Conservation (phyloP, 495 filamentous ascomycete genomes). For the Hypoxylon crocopeplum region DNA sequence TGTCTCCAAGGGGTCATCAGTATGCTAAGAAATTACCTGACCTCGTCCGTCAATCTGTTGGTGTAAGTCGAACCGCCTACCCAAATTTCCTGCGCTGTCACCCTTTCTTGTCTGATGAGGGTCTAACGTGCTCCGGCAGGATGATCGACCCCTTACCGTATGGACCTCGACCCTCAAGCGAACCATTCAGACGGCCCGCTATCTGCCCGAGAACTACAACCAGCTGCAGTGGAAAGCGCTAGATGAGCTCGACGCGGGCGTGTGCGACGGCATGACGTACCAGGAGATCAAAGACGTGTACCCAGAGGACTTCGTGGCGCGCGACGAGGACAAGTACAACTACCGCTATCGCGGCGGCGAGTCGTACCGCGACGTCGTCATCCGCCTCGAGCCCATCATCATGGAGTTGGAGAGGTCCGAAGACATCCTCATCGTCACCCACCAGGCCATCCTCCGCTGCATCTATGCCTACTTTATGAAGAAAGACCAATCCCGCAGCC, state of each 20-base stretch:
- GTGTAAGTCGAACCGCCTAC: slow-evolving; percentile 51
- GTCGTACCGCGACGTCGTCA: slow-evolving; percentile 96
- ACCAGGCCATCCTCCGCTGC: slow-evolving; percentile 94
- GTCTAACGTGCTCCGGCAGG: slow-evolving; percentile 35
- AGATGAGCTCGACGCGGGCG: slow-evolving; percentile 94
- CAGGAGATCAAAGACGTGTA: slow-evolving; percentile 88
- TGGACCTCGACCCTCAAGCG: slow-evolving; percentile 96
- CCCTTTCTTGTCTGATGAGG: background rate
- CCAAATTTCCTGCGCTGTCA: background rate
- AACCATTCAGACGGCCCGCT: slow-evolving; percentile 88
- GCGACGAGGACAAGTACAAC: slow-evolving; percentile 98
- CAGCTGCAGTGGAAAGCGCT: slow-evolving; percentile 98
- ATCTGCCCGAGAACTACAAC: slow-evolving; percentile 76
- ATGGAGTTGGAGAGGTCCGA: slow-evolving; percentile 97
- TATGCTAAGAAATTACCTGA: slow-evolving; percentile 85
- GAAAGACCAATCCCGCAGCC: slow-evolving; percentile 84
- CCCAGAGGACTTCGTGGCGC: slow-evolving; percentile 91
- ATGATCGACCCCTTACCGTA: slow-evolving; percentile 83
- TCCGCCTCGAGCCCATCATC: slow-evolving; percentile 97
- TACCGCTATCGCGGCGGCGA: slow-evolving; percentile 98
- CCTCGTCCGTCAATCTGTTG: slow-evolving; percentile 80
- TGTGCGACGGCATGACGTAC: slow-evolving; percentile 95
- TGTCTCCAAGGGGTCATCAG: slow-evolving; percentile 84
- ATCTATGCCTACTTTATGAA: slow-evolving; percentile 99
- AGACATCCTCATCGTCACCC: slow-evolving; percentile 97